Percentiles rank a stretch among this genome's conserved stretches.
These are phyloP conservation scores for Aspergillus puulaauensis DNA, from an alignment of 2,329 filamentous ascomycete species.

Conservation along the genomic window DNA sequence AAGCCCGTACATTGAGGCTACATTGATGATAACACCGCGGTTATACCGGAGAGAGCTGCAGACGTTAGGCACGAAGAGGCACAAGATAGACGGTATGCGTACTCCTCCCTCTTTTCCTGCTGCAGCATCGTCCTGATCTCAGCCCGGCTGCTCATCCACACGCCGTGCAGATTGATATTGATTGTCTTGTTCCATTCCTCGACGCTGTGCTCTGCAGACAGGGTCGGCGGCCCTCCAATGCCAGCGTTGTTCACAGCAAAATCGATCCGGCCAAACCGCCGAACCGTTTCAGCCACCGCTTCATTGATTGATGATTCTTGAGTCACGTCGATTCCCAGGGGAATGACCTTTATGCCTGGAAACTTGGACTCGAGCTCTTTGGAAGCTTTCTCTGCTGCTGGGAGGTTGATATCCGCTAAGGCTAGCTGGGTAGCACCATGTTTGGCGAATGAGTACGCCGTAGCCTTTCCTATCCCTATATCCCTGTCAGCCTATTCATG, in stretches of 20 bases:
- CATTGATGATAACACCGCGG: conserved; percentile 11
- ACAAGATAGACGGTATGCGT: neutral
- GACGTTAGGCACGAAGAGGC: neutral
- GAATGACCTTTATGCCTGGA: neutral
- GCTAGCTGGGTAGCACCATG: conserved; percentile 3
- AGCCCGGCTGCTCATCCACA: conserved; percentile 10
- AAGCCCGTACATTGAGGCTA: conserved; percentile 8
- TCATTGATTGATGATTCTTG: neutral
- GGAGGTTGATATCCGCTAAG: conserved; percentile 1
- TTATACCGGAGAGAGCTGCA: neutral
- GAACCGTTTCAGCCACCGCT: neutral
- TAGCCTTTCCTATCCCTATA: conserved; percentile 8
- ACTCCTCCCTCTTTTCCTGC: conserved; percentile 12
- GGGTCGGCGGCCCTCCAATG: neutral
- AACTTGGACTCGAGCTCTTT: neutral
- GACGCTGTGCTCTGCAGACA: neutral
- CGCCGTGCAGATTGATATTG: conserved; percentile 1
- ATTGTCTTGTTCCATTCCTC: conserved; percentile 2
- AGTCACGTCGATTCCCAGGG: conserved; percentile 3
- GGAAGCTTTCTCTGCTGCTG: neutral
- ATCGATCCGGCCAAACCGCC: conserved; percentile 2
- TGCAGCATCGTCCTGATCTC: conserved; percentile 4
- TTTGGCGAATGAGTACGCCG: neutral
- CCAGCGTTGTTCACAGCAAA: conserved; percentile 9
- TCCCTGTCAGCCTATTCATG: too few species aligned